phyloP scores from a whole-genome alignment of 441 rosid species.

The Kokia cookei region DNA sequence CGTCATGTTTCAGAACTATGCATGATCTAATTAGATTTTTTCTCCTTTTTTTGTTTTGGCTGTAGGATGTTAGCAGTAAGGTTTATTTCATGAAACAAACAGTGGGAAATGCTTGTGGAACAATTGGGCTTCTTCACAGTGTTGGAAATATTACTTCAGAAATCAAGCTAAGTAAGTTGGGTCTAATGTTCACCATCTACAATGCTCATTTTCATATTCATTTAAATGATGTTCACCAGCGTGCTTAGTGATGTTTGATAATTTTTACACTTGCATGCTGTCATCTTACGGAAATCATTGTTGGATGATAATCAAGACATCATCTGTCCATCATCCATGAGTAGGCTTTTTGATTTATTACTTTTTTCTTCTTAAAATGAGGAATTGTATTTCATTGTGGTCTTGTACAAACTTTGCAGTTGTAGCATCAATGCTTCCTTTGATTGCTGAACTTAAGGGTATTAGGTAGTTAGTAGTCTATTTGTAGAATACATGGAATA shows the following conservation, averaged over 20 bases:
- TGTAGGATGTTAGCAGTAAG: conserved; percentile 51
- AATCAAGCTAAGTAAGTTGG: conserved; percentile 61
- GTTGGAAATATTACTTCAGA: conserved; percentile 76
- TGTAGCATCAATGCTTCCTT: neutral
- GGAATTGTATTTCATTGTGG: neutral
- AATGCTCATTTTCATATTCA: neutral
- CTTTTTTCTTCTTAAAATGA: neutral
- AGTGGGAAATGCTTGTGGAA: conserved; percentile 98
- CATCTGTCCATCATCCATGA: neutral
- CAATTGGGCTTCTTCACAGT: conserved; percentile 95
- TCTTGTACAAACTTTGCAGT: neutral
- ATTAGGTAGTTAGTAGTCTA: neutral
- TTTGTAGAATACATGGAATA: neutral
- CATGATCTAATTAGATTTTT: neutral
- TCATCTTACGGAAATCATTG: neutral
- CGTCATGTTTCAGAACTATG: neutral
- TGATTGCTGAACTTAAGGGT: neutral
- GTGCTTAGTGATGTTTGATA: neutral
- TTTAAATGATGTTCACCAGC: neutral
- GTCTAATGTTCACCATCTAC: neutral
- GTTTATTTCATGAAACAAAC: conserved; percentile 95
- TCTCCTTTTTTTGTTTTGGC: neutral
- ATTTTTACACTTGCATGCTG: neutral
- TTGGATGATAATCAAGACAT: neutral
- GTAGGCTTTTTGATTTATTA: neutral